Evolutionary conservation across 495 filamentous ascomycete genomes (phyloP), one percentile per base, ranked within the genome.

Genomic region (Niebla homalea): DNA sequence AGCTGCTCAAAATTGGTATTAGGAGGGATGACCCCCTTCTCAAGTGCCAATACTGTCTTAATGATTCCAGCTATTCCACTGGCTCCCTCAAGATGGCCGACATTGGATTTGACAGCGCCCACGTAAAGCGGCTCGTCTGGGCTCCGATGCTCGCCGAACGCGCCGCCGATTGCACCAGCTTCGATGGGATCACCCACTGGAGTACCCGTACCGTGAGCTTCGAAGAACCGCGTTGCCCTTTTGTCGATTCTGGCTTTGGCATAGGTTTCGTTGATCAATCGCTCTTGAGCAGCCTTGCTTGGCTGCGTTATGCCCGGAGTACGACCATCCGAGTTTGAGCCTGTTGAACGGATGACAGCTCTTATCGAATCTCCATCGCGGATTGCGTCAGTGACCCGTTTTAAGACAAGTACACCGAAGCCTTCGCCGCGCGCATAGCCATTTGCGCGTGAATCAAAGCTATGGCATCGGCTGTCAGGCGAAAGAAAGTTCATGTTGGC

Each of bases 51-150:
- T 16, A 66, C 62, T 0, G 68, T 64, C 49, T 79, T 78, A 51
- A 80, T 72, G 7, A 79, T 50, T 5, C 70, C 74, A 2, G 73
- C 67, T 18, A 79, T 63, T 37, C 76, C 76, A 32, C 65, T 66
- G 43, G 64, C 67, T 18, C 66, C 70, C 49, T 80, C 76, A 1
- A 69, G 55, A 54, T 80, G 77, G n/a, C 76, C 77, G 18, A 80
- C 67, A 48, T 77, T 76, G 1, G 73, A 69, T 57, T 80, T 79
- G 6, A 72, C 60, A 0, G 72, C 73, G 5, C 76, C 77, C 14
- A 80, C 66, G 44, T 63, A 69, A 1, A 78, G 57, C 11, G 70
- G 68, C 3, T 36, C 22, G 5, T 59, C 48, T 8, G 15, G 21
- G 23, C 72, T 72, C 32, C 72, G 48, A n/a, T 38, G 19, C 21